A percentile compares a stretch with the other conserved stretches of the same genome.
These are phyloP conservation scores for Meyerozyma sp. DNA, from an alignment of 1,139 yeast genomes.

Conservation along the genomic window DNA sequence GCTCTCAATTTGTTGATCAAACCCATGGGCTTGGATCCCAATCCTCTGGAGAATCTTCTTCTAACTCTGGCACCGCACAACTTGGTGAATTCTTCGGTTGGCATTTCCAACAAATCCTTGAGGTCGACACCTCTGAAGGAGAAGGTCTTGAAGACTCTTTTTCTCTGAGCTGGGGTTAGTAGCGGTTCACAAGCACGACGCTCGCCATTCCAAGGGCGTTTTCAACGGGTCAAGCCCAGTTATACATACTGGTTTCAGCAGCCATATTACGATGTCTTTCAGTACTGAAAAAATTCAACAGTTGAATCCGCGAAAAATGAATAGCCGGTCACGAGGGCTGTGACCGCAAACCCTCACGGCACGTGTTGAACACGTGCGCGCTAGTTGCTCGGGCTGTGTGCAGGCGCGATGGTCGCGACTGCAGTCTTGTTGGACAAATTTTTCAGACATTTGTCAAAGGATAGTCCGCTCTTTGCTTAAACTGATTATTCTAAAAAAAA, in stretches of 20 bases:
- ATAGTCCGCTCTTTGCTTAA: slow-evolving; percentile 21
- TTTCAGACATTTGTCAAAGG: slow-evolving; percentile 10
- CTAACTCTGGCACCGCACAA: slow-evolving; percentile 98
- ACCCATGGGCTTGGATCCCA: slow-evolving; percentile 93
- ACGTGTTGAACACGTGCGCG: neutral
- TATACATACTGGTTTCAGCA: slow-evolving; percentile 40
- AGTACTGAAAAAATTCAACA: neutral
- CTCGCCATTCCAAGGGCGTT: neutral
- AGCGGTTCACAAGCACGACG: slow-evolving; percentile 5
- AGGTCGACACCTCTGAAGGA: slow-evolving; percentile 99
- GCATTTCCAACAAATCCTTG: slow-evolving; percentile 87
- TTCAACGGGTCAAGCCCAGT: neutral
- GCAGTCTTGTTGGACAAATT: neutral
- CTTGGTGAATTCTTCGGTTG: slow-evolving; percentile 95
- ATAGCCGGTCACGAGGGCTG: slow-evolving; percentile 6
- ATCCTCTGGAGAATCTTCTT: slow-evolving; percentile 99
- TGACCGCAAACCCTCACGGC: slow-evolving; percentile 4
- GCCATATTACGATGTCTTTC: slow-evolving; percentile 23
- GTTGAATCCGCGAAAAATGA: slow-evolving; percentile 1
- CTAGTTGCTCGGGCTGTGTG: neutral
- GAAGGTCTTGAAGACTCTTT: slow-evolving; percentile 94
- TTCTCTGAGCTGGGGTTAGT: slow-evolving; percentile 56
- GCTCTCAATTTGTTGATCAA: slow-evolving; percentile 97
- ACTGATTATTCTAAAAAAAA: slow-evolving; percentile 18
- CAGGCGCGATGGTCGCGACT: neutral